Conservation (phyloP, 2,329 filamentous ascomycete species). For the Spiromastix sp. region DNA sequence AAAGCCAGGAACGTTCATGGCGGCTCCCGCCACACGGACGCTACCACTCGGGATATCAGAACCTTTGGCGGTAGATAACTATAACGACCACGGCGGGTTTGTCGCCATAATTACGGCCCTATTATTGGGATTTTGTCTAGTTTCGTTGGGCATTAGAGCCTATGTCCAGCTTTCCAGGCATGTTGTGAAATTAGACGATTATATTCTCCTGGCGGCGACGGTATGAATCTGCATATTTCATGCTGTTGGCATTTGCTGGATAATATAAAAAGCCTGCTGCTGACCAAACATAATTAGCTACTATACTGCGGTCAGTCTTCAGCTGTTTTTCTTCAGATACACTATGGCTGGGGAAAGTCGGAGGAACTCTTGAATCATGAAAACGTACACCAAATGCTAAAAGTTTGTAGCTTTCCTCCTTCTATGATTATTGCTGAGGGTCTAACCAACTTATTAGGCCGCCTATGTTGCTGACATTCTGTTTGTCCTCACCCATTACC, state of each 20-base stretch:
- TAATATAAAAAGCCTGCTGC: no score
- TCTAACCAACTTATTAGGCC: conserved; percentile 16
- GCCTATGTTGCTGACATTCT: conserved; percentile 32
- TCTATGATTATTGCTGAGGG: background rate
- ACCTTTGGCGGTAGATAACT: conserved; percentile 26
- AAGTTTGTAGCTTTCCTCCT: conserved; percentile 18
- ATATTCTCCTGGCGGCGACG: conserved; percentile 22
- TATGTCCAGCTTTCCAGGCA: conserved; percentile 27
- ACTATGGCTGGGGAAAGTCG: conserved; percentile 31
- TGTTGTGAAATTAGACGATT: conserved; percentile 25
- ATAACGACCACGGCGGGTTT: conserved; percentile 31
- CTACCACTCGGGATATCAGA: conserved; percentile 17
- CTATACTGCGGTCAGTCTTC: conserved; percentile 28
- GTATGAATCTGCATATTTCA: no score
- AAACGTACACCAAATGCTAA: conserved; percentile 20
- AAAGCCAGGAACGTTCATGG: conserved; percentile 4
- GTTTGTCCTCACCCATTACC: conserved; percentile 28
- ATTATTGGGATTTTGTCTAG: conserved; percentile 27
- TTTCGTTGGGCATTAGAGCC: conserved; percentile 29
- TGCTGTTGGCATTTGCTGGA: no score
- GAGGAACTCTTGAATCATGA: conserved; percentile 13
- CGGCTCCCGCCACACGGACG: conserved; percentile 3
- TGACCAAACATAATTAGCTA: conserved; percentile 16
- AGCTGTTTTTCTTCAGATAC: conserved; percentile 27
- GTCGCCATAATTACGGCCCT: conserved; percentile 31